Evolutionary conservation across 257 asterid species (phyloP).

Genomic region (Scutellaria baicalensis): DNA sequence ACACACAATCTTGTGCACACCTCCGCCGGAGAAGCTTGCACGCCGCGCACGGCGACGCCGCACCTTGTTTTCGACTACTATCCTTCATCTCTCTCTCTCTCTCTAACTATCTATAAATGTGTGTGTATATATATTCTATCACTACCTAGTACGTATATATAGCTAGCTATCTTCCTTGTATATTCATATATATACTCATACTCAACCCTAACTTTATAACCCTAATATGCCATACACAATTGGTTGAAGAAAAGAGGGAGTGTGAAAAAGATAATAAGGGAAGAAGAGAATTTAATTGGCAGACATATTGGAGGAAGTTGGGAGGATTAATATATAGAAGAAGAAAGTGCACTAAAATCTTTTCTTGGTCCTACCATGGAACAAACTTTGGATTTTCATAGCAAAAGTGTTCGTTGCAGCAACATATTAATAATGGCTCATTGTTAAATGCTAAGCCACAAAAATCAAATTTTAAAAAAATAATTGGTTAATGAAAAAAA

Average conservation of each 20-base stretch:
- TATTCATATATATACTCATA: background rate
- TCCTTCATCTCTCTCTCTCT: constrained; percentile 44
- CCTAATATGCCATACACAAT: background rate
- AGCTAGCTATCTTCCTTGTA: background rate
- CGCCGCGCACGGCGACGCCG: constrained; percentile 67
- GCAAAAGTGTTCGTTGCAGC: constrained; percentile 5
- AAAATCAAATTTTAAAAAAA: no score
- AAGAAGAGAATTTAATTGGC: background rate
- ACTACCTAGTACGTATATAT: background rate
- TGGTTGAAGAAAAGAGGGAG: constrained; percentile 12
- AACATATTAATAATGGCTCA: background rate
- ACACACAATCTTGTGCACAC: constrained; percentile 69
- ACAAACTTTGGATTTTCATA: constrained; percentile 43
- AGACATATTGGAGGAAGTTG: background rate
- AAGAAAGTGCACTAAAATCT: constrained; percentile 32
- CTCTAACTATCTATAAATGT: constrained; percentile 3
- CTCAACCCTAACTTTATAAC: background rate
- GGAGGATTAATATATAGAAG: constrained; percentile 21
- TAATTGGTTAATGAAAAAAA: no score
- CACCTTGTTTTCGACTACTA: constrained; percentile 45
- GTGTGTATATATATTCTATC: background rate
- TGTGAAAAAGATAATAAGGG: background rate
- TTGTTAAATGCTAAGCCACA: background rate
- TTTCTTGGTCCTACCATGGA: constrained; percentile 42
- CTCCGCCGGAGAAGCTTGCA: constrained; percentile 78